These are phyloP conservation scores for Crithidia thermophila DNA, from an alignment of 208 protist species.

Conservation along the genomic window DNA sequence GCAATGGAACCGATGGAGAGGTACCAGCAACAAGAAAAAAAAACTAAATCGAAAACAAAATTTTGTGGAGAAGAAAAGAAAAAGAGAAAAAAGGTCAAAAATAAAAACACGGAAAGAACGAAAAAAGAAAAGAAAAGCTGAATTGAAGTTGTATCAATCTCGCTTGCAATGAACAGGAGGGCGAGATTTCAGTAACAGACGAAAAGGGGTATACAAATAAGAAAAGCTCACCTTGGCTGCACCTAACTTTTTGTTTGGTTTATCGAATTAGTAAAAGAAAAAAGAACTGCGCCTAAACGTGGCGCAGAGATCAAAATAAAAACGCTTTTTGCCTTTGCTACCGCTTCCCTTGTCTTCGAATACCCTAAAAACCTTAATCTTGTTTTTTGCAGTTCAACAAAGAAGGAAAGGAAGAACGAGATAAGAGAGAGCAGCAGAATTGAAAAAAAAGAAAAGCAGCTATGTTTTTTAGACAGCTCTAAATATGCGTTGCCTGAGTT, in stretches of 20 bases:
- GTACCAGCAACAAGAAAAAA: background rate
- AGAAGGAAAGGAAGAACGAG: background rate
- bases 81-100: background rate
- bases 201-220: no score
- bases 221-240: background rate
- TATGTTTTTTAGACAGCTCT: no score
- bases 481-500: no score
- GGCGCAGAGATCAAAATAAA: background rate
- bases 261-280: no score
- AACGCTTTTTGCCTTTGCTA: background rate
- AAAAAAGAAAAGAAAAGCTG: background rate
- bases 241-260: background rate
- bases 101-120: background rate
- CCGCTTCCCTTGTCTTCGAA: no score
- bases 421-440: background rate
- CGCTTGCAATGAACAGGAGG: background rate
- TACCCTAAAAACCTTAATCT: no score
- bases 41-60: conserved; percentile 6
- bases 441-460: background rate
- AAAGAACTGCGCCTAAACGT: no score
- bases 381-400: no score
- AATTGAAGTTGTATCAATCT: no score
- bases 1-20: no score
- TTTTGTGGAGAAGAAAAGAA: conserved; percentile 8
- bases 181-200: background rate